Conservation (phyloP, 345 rosid genomes). For the Schrenkiella parvula region DNA sequence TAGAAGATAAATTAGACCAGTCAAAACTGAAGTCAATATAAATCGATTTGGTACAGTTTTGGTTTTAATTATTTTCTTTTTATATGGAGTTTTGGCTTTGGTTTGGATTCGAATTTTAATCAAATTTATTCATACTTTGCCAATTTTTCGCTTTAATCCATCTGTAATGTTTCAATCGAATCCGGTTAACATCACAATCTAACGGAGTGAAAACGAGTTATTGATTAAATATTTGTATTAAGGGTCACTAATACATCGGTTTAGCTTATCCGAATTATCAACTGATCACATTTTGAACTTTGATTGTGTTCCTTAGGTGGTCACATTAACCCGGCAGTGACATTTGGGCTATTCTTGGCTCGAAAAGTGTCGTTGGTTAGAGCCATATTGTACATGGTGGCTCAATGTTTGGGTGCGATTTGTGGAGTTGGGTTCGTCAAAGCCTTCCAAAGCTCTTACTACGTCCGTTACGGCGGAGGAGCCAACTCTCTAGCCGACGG, state of each 20-base stretch:
- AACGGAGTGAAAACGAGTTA: no score
- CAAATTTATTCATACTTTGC: neutral
- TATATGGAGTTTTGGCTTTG: no score
- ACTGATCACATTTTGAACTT: neutral
- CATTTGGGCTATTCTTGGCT: slow-evolving; percentile 58
- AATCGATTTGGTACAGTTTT: no score
- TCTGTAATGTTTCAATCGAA: no score
- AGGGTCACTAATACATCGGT: no score
- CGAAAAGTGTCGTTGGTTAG: slow-evolving; percentile 59
- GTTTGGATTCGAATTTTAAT: neutral
- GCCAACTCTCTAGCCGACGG: slow-evolving; percentile 46
- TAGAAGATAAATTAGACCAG: neutral
- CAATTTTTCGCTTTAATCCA: no score
- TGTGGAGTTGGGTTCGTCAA: slow-evolving; percentile 64
- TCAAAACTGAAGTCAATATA: neutral
- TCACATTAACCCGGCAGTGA: slow-evolving; percentile 71
- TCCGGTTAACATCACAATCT: no score
- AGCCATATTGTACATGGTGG: slow-evolving; percentile 57
- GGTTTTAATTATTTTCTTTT: no score
- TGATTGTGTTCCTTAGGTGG: slow-evolving; percentile 41
- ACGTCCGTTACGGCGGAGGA: slow-evolving; percentile 53
- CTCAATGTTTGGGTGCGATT: slow-evolving; percentile 70
- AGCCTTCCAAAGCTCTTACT: slow-evolving; percentile 55
- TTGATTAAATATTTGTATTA: no score
- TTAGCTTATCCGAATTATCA: no score